These are phyloP conservation scores for Albizia julibrissin DNA, from an alignment of 306 rosid species.

Conservation along the genomic window DNA sequence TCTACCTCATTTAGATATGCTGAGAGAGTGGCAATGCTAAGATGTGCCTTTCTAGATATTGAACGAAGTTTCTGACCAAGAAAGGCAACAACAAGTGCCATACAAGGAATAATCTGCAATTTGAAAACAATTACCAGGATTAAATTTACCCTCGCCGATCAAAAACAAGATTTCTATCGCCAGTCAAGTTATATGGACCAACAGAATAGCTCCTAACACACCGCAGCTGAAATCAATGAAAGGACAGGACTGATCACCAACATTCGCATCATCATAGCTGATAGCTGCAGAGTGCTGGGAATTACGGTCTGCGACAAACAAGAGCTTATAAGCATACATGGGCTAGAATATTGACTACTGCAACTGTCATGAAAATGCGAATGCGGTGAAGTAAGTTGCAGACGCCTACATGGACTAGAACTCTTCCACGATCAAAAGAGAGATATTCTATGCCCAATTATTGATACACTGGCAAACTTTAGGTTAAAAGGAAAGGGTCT, in stretches of 20 bases:
- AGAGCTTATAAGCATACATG: not conserved
- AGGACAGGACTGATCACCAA: constrained; percentile 71
- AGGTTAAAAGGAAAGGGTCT: not conserved
- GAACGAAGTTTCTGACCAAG: constrained; percentile 71
- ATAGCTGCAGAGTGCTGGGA: constrained; percentile 77
- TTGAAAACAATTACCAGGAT: constrained; percentile 20
- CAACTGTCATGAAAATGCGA: constrained; percentile 5
- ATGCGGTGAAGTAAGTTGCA: not conserved
- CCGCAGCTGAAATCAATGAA: constrained; percentile 71
- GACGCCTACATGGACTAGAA: not conserved
- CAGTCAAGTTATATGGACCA: not conserved
- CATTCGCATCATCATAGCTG: constrained; percentile 81
- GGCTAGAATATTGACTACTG: not conserved
- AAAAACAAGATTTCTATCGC: not conserved
- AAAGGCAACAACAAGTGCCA: constrained; percentile 60
- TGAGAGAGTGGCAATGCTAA: constrained; percentile 77
- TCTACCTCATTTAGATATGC: constrained; percentile 85
- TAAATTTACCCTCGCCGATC: constrained; percentile 16
- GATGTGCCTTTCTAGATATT: constrained; percentile 68
- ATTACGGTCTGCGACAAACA: constrained; percentile 70
- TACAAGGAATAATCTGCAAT: constrained; percentile 72
- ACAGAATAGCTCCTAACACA: constrained; percentile 41
- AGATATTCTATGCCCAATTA: not conserved
- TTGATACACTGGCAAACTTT: not conserved
- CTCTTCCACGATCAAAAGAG: constrained; percentile 4